These are phyloP conservation scores for Verbascum thapsus DNA, from an alignment of 257 asterid species.

Conservation along the genomic window DNA sequence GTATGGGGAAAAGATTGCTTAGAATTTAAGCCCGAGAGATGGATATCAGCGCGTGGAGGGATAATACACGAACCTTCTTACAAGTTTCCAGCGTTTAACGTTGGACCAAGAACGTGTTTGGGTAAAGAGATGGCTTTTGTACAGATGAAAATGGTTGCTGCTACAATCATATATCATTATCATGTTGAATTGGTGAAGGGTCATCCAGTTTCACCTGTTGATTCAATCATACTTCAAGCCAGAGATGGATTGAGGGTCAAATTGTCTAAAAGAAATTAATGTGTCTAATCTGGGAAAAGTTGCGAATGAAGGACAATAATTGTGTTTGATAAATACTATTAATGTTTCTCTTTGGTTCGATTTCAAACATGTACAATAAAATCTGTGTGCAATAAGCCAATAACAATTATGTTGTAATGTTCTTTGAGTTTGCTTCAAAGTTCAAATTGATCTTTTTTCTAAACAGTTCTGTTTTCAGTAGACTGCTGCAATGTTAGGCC, in stretches of 20 bases:
- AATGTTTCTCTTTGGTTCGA: no score
- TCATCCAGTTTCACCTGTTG: conserved; percentile 26
- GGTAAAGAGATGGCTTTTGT: conserved; percentile 52
- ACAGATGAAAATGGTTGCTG: conserved; percentile 50
- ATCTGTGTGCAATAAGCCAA: no score
- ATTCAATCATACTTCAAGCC: conserved; percentile 30
- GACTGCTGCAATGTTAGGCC: no score
- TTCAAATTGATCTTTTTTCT: no score
- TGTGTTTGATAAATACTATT: no score
- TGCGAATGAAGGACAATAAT: no score
- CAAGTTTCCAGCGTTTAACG: conserved; percentile 52
- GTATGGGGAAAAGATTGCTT: conserved; percentile 52
- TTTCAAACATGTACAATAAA: no score
- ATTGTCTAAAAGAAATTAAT: conserved; percentile 28
- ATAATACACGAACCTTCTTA: conserved; percentile 42
- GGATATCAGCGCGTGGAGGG: conserved; percentile 29
- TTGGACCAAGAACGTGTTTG: conserved; percentile 45
- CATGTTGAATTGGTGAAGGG: conserved; percentile 28
- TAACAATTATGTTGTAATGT: no score
- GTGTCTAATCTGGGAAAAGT: neutral
- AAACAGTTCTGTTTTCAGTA: no score
- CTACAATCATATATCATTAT: conserved; percentile 36
- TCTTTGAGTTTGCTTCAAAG: no score
- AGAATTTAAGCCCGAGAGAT: conserved; percentile 49
- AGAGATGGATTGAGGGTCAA: conserved; percentile 37